Base-by-base conservation (phyloP, 2,329 filamentous ascomycete genomes). In the Penicillium olsonii region DNA sequence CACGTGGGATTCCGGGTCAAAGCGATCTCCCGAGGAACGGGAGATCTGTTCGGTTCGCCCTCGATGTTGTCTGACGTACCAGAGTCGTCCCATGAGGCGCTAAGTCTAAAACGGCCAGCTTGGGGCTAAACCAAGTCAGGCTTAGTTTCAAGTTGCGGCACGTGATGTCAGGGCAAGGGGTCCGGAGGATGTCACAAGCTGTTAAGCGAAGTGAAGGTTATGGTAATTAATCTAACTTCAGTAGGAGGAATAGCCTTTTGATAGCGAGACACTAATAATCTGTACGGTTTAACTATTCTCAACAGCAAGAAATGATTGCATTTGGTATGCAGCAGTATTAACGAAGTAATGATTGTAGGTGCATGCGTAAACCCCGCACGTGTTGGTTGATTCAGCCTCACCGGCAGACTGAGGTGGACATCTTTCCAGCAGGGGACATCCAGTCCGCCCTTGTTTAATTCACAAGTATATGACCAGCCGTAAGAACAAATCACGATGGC, bases 401-500 rank as follows among this genome's bases (percentile, higher is more conserved):
- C 2, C 34, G 15, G 34, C 15, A 8, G n/a, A n/a, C n/a, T n/a
- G 6, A 19, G 15, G 18, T 19, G 18, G 9, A 4, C 15, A 19
- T 37, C 34, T 15, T 18, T 37, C n/a, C 9, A 31, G n/a, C 27
- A 31, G 14, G 8, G 11, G 27, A 31, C 27, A 12, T 6, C 14
- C 14, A 31, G 8, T 31, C 27, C 27, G 3, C 12, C n/a, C 27
- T 31, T 12, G 9, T 31, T 12, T 31, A 6, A n/a, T 31, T 9
- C 19, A 19, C 34, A 4, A 37, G n/a, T n/a, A n/a, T n/a, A 20
- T 29, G 42, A 35, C 29, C n/a, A n/a, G n/a, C n/a, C n/a, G n/a
- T n/a, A 39, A 19, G n/a, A 19, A 29, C 17, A 45, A 38, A 41
- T 37, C 20, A 44, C 27, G 26, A 52, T 47, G 40, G 40, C 49